Percentiles rank a stretch among this genome's conserved stretches.
Conservation (phyloP, 1,139 yeast species). For the Hyphopichia khmerensis region DNA sequence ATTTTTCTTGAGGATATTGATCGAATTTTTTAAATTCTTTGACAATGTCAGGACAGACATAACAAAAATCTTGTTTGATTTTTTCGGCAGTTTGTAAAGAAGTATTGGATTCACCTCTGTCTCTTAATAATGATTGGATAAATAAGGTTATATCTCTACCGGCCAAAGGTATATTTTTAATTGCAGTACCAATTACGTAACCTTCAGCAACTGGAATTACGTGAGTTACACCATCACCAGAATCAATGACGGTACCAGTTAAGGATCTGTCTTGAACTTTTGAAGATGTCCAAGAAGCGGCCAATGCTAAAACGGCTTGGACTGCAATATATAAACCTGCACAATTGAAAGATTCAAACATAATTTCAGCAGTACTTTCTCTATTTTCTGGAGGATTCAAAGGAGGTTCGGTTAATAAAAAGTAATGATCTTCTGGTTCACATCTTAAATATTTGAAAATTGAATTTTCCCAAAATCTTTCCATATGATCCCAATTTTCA, state of each 20-base stretch:
- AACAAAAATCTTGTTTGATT: conserved; percentile 94
- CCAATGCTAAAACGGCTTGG: conserved; percentile 96
- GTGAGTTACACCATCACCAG: conserved; percentile 98
- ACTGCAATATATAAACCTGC: conserved; percentile 98
- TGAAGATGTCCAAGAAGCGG: conserved; percentile 98
- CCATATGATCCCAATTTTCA: conserved; percentile 99
- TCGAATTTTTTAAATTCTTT: conserved; percentile 95
- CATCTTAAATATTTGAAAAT: conserved; percentile 94
- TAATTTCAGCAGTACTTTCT: conserved; percentile 96
- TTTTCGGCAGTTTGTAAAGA: conserved; percentile 93
- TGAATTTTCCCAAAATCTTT: conserved; percentile 96
- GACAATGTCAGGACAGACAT: conserved; percentile 96
- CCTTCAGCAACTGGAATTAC: conserved; percentile 99
- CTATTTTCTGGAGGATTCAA: conserved; percentile 98
- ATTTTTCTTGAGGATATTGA: conserved; percentile 83
- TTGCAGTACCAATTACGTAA: conserved; percentile 95
- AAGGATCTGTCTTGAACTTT: conserved; percentile 92
- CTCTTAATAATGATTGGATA: conserved; percentile 90
- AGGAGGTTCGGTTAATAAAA: conserved; percentile 95
- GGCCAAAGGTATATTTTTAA: conserved; percentile 95
- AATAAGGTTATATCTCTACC: conserved; percentile 96
- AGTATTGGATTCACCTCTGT: conserved; percentile 94
- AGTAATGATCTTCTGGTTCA: conserved; percentile 98
- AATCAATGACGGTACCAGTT: conserved; percentile 97
- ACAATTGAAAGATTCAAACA: conserved; percentile 98